Percentiles rank a stretch among this genome's conserved stretches.
phyloP scores from a whole-genome alignment of 2,329 filamentous ascomycete genomes.

The Cladosporium sp. region DNA sequence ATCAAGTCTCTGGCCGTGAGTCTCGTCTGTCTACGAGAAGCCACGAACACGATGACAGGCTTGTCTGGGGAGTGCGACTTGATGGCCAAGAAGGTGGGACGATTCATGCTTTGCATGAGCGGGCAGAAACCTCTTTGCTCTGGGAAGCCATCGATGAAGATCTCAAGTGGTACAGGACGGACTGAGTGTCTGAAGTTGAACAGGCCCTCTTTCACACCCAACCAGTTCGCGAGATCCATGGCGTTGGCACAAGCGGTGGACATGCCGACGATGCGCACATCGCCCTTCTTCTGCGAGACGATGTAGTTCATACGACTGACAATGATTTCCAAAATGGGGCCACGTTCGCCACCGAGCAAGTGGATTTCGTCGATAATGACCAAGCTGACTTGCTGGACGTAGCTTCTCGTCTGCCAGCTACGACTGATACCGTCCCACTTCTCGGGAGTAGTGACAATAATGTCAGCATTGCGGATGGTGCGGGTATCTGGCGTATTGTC shows the following conservation, averaged over 20 bases:
- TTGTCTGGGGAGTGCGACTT: slow-evolving; percentile 95
- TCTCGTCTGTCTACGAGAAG: slow-evolving; percentile 88
- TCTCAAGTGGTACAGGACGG: slow-evolving; percentile 88
- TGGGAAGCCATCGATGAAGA: slow-evolving; percentile 96
- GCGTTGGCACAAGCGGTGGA: slow-evolving; percentile 97
- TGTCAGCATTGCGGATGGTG: slow-evolving; percentile 91
- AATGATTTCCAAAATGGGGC: slow-evolving; percentile 97
- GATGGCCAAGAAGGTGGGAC: slow-evolving; percentile 91
- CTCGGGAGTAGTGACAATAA: slow-evolving; percentile 98
- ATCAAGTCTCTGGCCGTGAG: slow-evolving; percentile 94
- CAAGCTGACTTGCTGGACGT: slow-evolving; percentile 88
- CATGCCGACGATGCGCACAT: slow-evolving; percentile 93
- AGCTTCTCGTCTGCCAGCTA: slow-evolving; percentile 96
- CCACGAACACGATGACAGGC: slow-evolving; percentile 96
- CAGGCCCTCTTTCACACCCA: slow-evolving; percentile 87
- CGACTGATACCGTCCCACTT: slow-evolving; percentile 99
- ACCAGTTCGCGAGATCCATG: slow-evolving; percentile 88
- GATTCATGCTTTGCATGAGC: slow-evolving; percentile 98
- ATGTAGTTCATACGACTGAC: slow-evolving; percentile 96
- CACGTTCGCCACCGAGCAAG: slow-evolving; percentile 89
- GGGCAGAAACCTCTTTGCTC: slow-evolving; percentile 94
- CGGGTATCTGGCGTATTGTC: slow-evolving; percentile 97
- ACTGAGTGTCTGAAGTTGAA: slow-evolving; percentile 99
- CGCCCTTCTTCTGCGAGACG: slow-evolving; percentile 82
- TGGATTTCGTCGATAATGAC: slow-evolving; percentile 99